phyloP scores from a whole-genome alignment of 1,284 basidiomycete species.

The Fomitopsis pinicola region DNA sequence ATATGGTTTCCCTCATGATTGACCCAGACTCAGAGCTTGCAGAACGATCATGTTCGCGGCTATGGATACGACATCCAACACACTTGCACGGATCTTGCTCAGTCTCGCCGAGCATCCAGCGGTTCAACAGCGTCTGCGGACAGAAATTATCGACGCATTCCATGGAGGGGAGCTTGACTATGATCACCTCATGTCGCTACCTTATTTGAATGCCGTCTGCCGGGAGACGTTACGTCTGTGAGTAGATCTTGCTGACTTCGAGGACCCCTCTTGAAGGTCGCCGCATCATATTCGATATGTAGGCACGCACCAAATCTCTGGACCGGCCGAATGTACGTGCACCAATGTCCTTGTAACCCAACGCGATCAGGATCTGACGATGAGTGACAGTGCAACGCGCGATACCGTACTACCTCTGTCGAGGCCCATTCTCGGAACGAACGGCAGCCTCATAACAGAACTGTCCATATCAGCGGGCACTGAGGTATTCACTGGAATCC shows the following conservation, averaged over 20 bases:
- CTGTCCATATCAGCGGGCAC: constrained; percentile 43
- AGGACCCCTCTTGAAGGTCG: too few species aligned
- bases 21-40: too few species aligned
- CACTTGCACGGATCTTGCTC: constrained; percentile 1
- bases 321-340: too few species aligned
- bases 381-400: constrained; percentile 11
- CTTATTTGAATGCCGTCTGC: constrained; percentile 15
- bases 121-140: constrained; percentile 6
- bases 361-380: too few species aligned
- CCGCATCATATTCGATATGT: too few species aligned
- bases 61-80: constrained; percentile 8
- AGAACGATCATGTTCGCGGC: constrained; percentile 8
- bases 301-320: too few species aligned
- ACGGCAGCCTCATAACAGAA: constrained; percentile 31
- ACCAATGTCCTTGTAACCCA: too few species aligned
- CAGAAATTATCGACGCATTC: constrained; percentile 1
- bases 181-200: constrained; percentile 13
- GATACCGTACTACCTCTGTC: constrained; percentile 19
- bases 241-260: too few species aligned
- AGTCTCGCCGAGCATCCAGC: constrained; percentile 3
- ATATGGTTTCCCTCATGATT: too few species aligned
- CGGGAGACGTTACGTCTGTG: constrained; percentile 11
- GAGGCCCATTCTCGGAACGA: constrained; percentile 13
- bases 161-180: constrained; percentile 11
- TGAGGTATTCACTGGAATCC: constrained; percentile 40